Evolutionary conservation across 2,329 filamentous ascomycete genomes (phyloP), one percentile per base, ranked within the genome.

Genomic region (Stylonectria norvegica): DNA sequence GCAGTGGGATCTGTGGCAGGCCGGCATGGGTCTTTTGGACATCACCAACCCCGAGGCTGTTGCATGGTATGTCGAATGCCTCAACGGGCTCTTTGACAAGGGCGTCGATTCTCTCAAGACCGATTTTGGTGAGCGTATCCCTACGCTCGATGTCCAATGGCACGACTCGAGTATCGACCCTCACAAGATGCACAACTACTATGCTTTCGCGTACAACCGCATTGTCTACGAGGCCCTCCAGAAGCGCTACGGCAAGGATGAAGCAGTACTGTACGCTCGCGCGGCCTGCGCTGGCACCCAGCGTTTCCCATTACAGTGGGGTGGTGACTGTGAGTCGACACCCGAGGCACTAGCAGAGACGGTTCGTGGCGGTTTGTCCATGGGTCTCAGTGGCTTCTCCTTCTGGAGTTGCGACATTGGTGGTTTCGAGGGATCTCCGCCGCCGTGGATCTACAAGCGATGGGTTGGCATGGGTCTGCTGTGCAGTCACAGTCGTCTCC

Each of bases 1-100:
- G 78, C 84, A 88, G 62, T 86, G 83, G 81, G 84, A 88, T 53
- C 64, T 85, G 29, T 88, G 85, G 85, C 84, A 88, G 58, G 82
- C 83, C 2, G 85, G 85, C 23, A 88, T 88, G 84, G 83, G 76
- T 4, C 67, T 88, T 2, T 70, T 88, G 11, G 84, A 88, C 56
- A 83, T 88, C 56, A 88, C 85, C 5, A 88, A 87, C 61, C 84
- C 83, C 0, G 76, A 71, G 1, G 84, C 85, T 1, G 73, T 73
- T 40, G 62, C 69, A 18, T 88, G 85, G 85, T 88, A 81, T 54
- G 68, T 69, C 14, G 62, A 60, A 4, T 82, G 83, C 48, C 69
- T 88, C 28, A 72, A 78, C 38, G 70, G 70, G 3, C 71, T 88
- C 3, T 83, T 86, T 50, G 79, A 85, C 46, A 71, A 79, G 53